Evolutionary conservation across 2,329 filamentous ascomycete species (phyloP).

Genomic region (Ceratocystis harringtonii): DNA sequence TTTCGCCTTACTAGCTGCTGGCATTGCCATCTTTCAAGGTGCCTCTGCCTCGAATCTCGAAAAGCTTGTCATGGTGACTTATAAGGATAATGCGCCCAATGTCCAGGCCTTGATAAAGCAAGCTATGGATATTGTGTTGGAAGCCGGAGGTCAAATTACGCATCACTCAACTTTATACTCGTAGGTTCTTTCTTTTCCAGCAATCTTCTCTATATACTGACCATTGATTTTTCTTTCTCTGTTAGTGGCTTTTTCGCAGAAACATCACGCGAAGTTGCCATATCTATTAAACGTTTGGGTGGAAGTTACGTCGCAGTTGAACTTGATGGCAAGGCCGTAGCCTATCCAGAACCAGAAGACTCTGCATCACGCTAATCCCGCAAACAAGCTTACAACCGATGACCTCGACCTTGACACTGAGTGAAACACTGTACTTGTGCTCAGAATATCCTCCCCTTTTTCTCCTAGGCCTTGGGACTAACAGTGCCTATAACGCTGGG

Average conservation of each 20-base stretch:
- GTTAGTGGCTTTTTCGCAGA: slow-evolving; percentile 62
- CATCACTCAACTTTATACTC: slow-evolving; percentile 57
- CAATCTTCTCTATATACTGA: neutral
- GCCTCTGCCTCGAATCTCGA: slow-evolving; percentile 49
- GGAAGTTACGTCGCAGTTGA: slow-evolving; percentile 45
- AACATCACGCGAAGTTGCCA: slow-evolving; percentile 52
- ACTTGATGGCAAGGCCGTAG: slow-evolving; percentile 39
- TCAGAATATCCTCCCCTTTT: too few species aligned
- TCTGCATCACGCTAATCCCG: slow-evolving; percentile 2
- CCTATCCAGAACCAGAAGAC: slow-evolving; percentile 19
- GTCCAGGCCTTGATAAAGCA: slow-evolving; percentile 52
- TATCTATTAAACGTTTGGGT: slow-evolving; percentile 49
- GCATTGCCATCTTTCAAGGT: slow-evolving; percentile 43
- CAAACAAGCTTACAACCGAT: too few species aligned
- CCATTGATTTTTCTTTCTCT: slow-evolving; percentile 20
- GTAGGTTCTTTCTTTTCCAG: slow-evolving; percentile 32
- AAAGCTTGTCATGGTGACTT: slow-evolving; percentile 67
- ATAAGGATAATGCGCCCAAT: slow-evolving; percentile 48
- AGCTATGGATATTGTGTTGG: slow-evolving; percentile 55
- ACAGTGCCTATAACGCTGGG: neutral
- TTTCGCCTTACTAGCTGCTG: slow-evolving; percentile 35
- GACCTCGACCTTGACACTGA: too few species aligned
- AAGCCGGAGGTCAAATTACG: slow-evolving; percentile 61
- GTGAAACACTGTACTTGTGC: too few species aligned
- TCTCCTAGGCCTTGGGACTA: too few species aligned